Percentiles rank a stretch among this genome's conserved stretches.
These are phyloP conservation scores for Salvia sclarea DNA, from an alignment of 305 asterid species.

Conservation along the genomic window DNA sequence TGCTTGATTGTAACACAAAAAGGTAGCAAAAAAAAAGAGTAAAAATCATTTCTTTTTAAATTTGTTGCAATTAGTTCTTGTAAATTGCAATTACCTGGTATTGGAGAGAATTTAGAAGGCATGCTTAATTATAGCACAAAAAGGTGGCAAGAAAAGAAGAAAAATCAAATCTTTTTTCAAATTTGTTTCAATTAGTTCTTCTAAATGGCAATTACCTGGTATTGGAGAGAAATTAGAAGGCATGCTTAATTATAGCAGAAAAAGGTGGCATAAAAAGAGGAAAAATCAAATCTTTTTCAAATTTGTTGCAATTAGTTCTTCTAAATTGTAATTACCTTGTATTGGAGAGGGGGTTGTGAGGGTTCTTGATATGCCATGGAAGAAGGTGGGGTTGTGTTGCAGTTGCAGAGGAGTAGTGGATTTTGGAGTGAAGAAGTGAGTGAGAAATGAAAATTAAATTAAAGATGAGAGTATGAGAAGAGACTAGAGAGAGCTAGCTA, in stretches of 20 bases:
- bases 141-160: not conserved
- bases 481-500: constrained; percentile 5
- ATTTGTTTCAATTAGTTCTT: not conserved
- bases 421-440: constrained; percentile 20
- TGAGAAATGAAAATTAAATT: too few species aligned
- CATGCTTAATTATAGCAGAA: not conserved
- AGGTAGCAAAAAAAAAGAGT: not conserved
- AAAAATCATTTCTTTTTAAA: not conserved
- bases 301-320: not conserved
- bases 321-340: constrained; percentile 48
- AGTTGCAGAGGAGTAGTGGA: not conserved
- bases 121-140: not conserved
- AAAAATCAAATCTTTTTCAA: not conserved
- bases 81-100: constrained; percentile 50
- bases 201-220: constrained; percentile 46
- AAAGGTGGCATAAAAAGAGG: not conserved
- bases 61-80: not conserved
- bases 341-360: constrained; percentile 46
- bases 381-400: too few species aligned
- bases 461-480: constrained; percentile 14
- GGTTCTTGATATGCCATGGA: constrained; percentile 43
- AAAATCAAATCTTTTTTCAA: not conserved
- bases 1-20: not conserved
- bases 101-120: constrained; percentile 38
- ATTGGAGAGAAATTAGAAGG: constrained; percentile 29